Conservation (phyloP, 148 eudicot genomes). For the Cornus suecica region DNA sequence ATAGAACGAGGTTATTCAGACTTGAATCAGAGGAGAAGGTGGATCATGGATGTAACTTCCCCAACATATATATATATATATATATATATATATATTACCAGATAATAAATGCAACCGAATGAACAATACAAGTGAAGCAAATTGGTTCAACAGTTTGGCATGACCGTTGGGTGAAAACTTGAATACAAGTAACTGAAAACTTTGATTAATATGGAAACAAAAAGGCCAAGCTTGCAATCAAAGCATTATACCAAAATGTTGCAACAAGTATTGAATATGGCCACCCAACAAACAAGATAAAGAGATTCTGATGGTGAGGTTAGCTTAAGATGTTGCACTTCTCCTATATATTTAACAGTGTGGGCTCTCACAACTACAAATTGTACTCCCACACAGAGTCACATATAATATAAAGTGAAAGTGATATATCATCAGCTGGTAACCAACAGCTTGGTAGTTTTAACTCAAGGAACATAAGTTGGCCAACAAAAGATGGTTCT, state of each 20-base stretch:
- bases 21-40: too few relatives aligned
- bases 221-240: neutral
- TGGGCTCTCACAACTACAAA: neutral
- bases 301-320: neutral
- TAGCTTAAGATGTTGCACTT: neutral
- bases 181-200: neutral
- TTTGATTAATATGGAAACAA: neutral
- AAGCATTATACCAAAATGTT: neutral
- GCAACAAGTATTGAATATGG: neutral
- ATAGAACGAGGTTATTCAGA: too few relatives aligned
- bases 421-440: neutral
- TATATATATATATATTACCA: neutral
- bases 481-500: neutral
- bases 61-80: too few relatives aligned
- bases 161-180: neutral
- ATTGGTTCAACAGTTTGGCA: neutral
- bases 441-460: neutral
- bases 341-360: neutral
- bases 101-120: too few relatives aligned
- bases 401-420: neutral
- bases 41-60: too few relatives aligned
- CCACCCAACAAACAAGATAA: neutral
- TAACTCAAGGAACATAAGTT: neutral
- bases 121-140: neutral
- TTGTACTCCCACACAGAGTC: neutral